A percentile compares a stretch with the other conserved stretches of the same genome.
phyloP scores from a whole-genome alignment of 2,329 filamentous ascomycete genomes.

The Aspergillus piperis region DNA sequence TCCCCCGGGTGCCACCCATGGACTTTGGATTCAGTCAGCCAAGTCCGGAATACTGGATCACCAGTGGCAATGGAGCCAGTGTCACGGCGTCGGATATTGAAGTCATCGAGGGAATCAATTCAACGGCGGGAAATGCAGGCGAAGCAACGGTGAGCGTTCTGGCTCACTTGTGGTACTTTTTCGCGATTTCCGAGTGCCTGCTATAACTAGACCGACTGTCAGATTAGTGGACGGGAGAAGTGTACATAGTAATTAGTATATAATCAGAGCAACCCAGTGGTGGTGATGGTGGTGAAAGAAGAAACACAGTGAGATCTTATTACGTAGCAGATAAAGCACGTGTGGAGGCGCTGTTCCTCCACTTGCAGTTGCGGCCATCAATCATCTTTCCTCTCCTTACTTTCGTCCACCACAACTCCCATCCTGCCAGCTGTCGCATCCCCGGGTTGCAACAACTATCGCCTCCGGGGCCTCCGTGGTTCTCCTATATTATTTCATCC shows the following conservation, averaged over 20 bases:
- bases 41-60: conserved; percentile 48
- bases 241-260: too few species aligned
- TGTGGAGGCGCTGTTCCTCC: background rate
- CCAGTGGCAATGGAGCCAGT: conserved; percentile 27
- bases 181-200: conserved; percentile 28
- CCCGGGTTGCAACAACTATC: background rate
- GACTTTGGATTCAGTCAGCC: conserved; percentile 36
- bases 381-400: background rate
- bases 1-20: conserved; percentile 42
- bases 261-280: too few species aligned
- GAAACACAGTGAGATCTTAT: background rate
- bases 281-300: too few species aligned
- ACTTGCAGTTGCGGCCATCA: background rate
- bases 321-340: background rate
- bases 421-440: conserved; percentile 3
- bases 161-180: conserved; percentile 41
- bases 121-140: conserved; percentile 38
- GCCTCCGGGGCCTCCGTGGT: background rate
- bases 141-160: conserved; percentile 22
- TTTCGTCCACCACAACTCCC: background rate
- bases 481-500: background rate
- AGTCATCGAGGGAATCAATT: conserved; percentile 35
- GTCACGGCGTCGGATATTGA: conserved; percentile 37
- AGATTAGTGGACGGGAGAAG: too few species aligned
- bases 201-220: background rate